Percentiles rank a stretch among this genome's conserved stretches.
Conservation (phyloP, 2,329 filamentous ascomycete genomes). For the Fusarium sp. region DNA sequence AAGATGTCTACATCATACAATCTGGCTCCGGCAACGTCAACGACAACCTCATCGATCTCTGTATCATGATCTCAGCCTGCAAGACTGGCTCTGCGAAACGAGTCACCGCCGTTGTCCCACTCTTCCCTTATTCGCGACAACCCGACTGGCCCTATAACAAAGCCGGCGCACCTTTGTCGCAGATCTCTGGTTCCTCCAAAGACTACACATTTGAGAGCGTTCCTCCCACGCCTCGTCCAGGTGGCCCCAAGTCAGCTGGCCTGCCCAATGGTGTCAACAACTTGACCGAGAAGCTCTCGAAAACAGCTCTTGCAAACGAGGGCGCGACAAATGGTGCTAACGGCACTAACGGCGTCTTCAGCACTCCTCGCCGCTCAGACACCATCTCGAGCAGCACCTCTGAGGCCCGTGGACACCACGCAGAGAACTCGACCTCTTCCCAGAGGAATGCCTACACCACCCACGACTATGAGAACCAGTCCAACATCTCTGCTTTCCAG, state of each 20-base stretch:
- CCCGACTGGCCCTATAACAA: conserved; percentile 98
- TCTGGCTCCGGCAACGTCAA: conserved; percentile 93
- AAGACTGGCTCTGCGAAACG: conserved; percentile 91
- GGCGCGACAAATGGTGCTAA: conserved; percentile 41
- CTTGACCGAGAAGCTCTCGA: conserved; percentile 78
- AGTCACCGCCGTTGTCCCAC: conserved; percentile 91
- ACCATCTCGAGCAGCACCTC: conserved; percentile 49
- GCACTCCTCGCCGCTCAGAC: conserved; percentile 48
- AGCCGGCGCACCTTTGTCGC: conserved; percentile 85
- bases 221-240: conserved; percentile 83
- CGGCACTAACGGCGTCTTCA: conserved; percentile 45
- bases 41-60: conserved; percentile 94
- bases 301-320: conserved; percentile 67
- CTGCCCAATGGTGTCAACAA: conserved; percentile 73
- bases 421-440: conserved; percentile 54
- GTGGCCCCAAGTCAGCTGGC: conserved; percentile 72
- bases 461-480: conserved; percentile 72
- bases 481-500: conserved; percentile 69
- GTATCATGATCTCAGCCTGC: conserved; percentile 99
- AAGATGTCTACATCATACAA: conserved; percentile 99
- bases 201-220: conserved; percentile 93
- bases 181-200: conserved; percentile 59
- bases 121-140: conserved; percentile 97
- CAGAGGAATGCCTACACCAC: conserved; percentile 64
- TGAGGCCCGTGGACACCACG: conserved; percentile 51